phyloP scores from a whole-genome alignment of 2,329 filamentous ascomycete species.

The Xylaria sp. region DNA sequence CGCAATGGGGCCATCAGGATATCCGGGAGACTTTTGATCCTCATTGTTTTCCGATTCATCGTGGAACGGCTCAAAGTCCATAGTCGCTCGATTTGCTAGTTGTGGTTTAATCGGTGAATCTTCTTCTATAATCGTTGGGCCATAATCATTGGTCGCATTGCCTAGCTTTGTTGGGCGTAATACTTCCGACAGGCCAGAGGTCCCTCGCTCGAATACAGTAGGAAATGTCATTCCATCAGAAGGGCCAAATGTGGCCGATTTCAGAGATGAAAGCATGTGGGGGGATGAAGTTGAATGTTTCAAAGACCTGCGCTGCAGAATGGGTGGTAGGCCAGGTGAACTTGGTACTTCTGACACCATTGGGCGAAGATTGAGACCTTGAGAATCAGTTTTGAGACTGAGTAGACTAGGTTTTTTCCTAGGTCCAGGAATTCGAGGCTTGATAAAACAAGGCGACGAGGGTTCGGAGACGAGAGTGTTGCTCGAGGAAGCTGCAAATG shows the following conservation, averaged over 20 bases:
- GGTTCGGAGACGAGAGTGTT: slow-evolving; percentile 71
- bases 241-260: slow-evolving; percentile 70
- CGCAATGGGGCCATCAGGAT: slow-evolving; percentile 83
- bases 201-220: slow-evolving; percentile 68
- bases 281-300: slow-evolving; percentile 77
- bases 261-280: slow-evolving; percentile 70
- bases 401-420: slow-evolving; percentile 82
- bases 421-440: slow-evolving; percentile 76
- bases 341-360: slow-evolving; percentile 65
- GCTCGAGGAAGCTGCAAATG: slow-evolving; percentile 59
- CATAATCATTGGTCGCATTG: slow-evolving; percentile 47
- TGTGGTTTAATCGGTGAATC: slow-evolving; percentile 70
- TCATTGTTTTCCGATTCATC: slow-evolving; percentile 78
- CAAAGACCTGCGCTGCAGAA: slow-evolving; percentile 70
- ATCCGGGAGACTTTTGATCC: slow-evolving; percentile 83
- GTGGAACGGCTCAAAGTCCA: slow-evolving; percentile 70
- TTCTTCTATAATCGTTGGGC: slow-evolving; percentile 64
- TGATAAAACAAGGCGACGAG: slow-evolving; percentile 81
- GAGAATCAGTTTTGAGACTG: slow-evolving; percentile 77
- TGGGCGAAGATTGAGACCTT: slow-evolving; percentile 62
- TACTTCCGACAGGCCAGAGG: slow-evolving; percentile 69
- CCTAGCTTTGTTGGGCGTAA: slow-evolving; percentile 63
- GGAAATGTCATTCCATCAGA: slow-evolving; percentile 73
- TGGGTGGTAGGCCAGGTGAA: slow-evolving; percentile 67
- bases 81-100: slow-evolving; percentile 68